Conservation (phyloP, 306 rosid species). For the Cicer arietinum region DNA sequence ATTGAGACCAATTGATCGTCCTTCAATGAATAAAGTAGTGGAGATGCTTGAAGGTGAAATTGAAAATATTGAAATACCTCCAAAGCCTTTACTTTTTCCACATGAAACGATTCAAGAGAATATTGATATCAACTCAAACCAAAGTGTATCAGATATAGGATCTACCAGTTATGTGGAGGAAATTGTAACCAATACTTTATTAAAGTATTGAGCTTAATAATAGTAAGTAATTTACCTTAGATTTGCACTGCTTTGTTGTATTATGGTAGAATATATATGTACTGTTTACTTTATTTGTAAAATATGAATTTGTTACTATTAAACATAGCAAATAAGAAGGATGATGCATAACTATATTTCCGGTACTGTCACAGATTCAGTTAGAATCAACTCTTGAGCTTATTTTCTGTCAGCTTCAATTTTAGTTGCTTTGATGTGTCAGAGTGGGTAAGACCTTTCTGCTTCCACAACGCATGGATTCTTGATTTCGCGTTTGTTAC, state of each 20-base stretch:
- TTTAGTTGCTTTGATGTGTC: too few species aligned
- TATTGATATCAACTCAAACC: background rate
- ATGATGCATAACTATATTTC: too few species aligned
- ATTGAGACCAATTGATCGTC: constrained; percentile 31
- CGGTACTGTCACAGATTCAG: too few species aligned
- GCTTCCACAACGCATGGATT: too few species aligned
- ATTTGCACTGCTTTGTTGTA: background rate
- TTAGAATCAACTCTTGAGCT: too few species aligned
- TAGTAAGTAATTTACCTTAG: too few species aligned
- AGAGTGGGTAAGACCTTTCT: too few species aligned
- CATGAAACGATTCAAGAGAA: constrained; percentile 15
- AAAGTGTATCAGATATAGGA: background rate
- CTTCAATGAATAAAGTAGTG: constrained; percentile 37
- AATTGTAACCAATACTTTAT: background rate
- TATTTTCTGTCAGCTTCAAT: too few species aligned
- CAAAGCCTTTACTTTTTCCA: constrained; percentile 28
- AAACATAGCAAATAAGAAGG: too few species aligned
- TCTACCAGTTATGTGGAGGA: constrained; percentile 16
- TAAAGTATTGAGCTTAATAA: background rate
- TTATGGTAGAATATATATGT: background rate
- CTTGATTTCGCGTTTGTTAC: too few species aligned
- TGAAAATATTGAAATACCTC: constrained; percentile 37
- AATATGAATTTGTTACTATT: background rate
- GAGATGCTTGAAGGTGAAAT: constrained; percentile 42
- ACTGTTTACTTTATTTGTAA: background rate